These are phyloP conservation scores for Setaria viridis DNA, from an alignment of 202 grass and related monocot species.

Conservation along the genomic window DNA sequence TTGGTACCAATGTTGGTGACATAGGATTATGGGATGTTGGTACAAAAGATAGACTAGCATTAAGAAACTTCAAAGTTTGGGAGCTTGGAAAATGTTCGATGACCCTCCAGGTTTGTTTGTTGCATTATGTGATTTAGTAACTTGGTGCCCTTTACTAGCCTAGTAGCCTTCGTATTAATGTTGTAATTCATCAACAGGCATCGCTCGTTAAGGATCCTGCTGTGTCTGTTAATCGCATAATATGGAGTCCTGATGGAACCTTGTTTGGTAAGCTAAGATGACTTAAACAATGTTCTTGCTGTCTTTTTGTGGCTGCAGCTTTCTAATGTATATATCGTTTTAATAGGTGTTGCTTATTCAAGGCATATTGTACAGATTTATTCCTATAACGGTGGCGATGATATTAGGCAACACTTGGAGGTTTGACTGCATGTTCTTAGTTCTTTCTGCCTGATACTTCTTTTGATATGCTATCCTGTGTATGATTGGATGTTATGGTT, in stretches of 20 bases:
- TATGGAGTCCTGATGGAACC: constrained; percentile 93
- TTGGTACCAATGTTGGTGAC: constrained; percentile 96
- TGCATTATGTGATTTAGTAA: constrained; percentile 34
- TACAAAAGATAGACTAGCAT: constrained; percentile 71
- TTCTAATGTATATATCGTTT: constrained; percentile 38
- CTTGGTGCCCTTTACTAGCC: constrained; percentile 10
- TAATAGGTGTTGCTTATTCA: constrained; percentile 95
- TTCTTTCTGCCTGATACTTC: constrained; percentile 38
- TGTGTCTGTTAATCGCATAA: constrained; percentile 93
- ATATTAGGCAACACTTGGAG: constrained; percentile 93
- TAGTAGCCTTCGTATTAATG: constrained; percentile 31
- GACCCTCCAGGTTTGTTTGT: constrained; percentile 75
- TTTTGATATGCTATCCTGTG: constrained; percentile 32
- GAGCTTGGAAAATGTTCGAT: constrained; percentile 74
- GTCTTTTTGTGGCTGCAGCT: constrained; percentile 13
- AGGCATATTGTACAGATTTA: constrained; percentile 96
- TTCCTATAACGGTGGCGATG: constrained; percentile 79
- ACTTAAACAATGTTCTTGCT: constrained; percentile 1
- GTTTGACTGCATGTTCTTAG: constrained; percentile 50
- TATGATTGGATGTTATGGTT: constrained; percentile 34
- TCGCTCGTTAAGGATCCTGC: constrained; percentile 84
- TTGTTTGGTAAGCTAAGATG: constrained; percentile 93
- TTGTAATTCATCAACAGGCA: constrained; percentile 56
- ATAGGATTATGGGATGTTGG: constrained; percentile 98
- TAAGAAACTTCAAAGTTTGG: constrained; percentile 94